Evolutionary conservation across 2,329 filamentous ascomycete genomes (phyloP), one percentile per base, ranked within the genome.

Genomic region (Colletotrichum musicola): DNA sequence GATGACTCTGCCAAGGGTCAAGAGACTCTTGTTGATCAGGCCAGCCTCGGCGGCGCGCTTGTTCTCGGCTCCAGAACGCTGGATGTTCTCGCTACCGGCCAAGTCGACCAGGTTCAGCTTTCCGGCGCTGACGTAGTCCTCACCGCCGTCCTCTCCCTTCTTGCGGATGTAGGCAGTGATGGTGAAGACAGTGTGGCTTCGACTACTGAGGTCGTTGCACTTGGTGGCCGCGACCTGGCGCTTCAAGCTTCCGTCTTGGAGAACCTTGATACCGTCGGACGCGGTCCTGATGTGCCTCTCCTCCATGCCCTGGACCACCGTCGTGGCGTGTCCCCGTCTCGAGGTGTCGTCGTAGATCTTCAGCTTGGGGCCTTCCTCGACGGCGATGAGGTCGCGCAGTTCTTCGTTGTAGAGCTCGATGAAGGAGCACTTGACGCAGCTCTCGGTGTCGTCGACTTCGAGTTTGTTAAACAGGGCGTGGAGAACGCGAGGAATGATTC

Each of bases 181-280:
- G 7, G 96, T 98, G 77, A 99, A 99, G 22, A 99, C 92, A 0
- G 96, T 99, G 77, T 99, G 97, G 83, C 95, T 97, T 79, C 96
- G 90, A 74, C 95, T 98, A 81, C 95, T 98, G 63, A 98, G 89
- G 75, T 99, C 96, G 78, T 99, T 99, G 87, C 96, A 99, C 81
- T 98, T 98, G n/a, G 96, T 99, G 4, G 97, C 94, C 6, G 96
- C 97, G n/a, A 99, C 96, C 80, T 99, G 96, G 57, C 96, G 92
- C 80, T 95, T 97, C 81, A 96, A 87, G 79, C 94, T 98, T 71
- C 96, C 97, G 71, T 92, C 88, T 74, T 96, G 93, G 53, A 99
- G 88, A 71, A 98, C 86, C 80, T 93, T 92, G 80, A 99, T 95
- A 69, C 96, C 96, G 58, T 94, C 92, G 13, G 88, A 86, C 0